Evolutionary conservation across 176 grass and related monocot species (phyloP).

Genomic region (Hsuehochloa calcarea): DNA sequence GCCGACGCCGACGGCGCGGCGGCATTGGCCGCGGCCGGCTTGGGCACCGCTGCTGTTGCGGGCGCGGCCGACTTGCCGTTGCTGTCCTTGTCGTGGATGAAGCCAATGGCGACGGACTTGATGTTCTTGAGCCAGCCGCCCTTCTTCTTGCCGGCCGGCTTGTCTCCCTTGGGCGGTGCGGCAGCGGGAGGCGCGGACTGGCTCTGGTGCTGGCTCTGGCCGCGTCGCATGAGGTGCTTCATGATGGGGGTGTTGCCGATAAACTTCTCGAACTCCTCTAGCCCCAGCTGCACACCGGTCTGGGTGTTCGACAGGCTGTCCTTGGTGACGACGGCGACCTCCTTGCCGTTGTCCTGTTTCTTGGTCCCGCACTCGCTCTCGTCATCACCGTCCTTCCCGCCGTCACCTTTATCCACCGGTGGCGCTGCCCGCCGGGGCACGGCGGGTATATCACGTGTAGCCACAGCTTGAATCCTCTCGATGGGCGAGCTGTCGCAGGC

Average conservation of each 20-base stretch:
- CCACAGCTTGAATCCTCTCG: not conserved
- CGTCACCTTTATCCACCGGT: not conserved
- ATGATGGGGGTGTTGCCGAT: conserved; percentile 78
- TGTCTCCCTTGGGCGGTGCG: conserved; percentile 43
- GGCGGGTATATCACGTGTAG: conserved; percentile 12
- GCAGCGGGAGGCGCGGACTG: not conserved
- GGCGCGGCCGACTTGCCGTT: not conserved
- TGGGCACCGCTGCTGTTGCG: not conserved
- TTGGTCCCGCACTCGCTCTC: conserved; percentile 22
- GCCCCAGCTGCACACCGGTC: conserved; percentile 46
- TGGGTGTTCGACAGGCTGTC: conserved; percentile 42
- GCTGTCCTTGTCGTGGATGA: conserved; percentile 71
- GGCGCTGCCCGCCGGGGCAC: not conserved
- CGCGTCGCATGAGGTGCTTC: conserved; percentile 75
- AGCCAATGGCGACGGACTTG: conserved; percentile 65
- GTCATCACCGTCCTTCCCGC: not conserved
- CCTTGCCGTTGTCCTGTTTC: conserved; percentile 58
- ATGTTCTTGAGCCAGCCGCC: conserved; percentile 89
- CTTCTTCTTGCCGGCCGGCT: conserved; percentile 61
- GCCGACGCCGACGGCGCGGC: not conserved
- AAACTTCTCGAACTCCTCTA: conserved; percentile 84
- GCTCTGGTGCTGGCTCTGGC: conserved; percentile 35
- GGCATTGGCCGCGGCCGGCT: not conserved
- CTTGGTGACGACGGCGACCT: conserved; percentile 50
- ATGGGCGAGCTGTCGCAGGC: not conserved